These are phyloP conservation scores for Talaromyces sp. DNA, from an alignment of 2,329 filamentous ascomycete genomes.

Conservation along the genomic window DNA sequence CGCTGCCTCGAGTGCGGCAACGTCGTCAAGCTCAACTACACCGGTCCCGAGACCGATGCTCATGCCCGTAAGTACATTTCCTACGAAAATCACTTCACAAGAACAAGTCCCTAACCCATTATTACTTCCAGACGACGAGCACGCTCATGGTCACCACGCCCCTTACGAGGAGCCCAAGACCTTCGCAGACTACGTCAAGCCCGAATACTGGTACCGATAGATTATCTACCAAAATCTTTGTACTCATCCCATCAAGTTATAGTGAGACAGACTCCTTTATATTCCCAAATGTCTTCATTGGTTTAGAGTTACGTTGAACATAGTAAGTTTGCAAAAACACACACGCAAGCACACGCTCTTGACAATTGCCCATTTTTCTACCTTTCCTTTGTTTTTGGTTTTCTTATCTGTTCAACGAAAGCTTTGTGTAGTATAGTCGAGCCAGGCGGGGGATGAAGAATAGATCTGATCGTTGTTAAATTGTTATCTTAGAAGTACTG, in stretches of 20 bases:
- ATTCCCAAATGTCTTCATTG: background rate
- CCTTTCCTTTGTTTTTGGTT: constrained; percentile 5
- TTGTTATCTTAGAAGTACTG: background rate
- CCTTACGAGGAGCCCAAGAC: constrained; percentile 79
- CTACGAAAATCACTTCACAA: background rate
- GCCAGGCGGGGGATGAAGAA: constrained; percentile 11
- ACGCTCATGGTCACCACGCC: constrained; percentile 45
- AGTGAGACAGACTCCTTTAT: background rate
- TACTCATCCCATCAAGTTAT: too few species aligned
- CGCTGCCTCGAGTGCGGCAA: constrained; percentile 95
- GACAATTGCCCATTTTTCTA: background rate
- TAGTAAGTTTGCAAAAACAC: constrained; percentile 1
- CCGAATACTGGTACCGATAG: constrained; percentile 76
- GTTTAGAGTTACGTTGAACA: constrained; percentile 7
- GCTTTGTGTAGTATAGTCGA: constrained; percentile 15
- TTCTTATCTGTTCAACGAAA: constrained; percentile 5
- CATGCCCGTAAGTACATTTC: constrained; percentile 47
- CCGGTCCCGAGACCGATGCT: constrained; percentile 72
- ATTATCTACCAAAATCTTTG: constrained; percentile 18
- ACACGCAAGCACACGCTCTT: background rate
- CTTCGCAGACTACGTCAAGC: constrained; percentile 92
- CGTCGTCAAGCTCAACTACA: constrained; percentile 96
- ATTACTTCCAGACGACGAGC: constrained; percentile 12
- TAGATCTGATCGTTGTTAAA: constrained; percentile 9
- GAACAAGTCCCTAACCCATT: background rate